phyloP scores from a whole-genome alignment of 2,329 filamentous ascomycete genomes.

The Arthrobotrys megalospora region DNA sequence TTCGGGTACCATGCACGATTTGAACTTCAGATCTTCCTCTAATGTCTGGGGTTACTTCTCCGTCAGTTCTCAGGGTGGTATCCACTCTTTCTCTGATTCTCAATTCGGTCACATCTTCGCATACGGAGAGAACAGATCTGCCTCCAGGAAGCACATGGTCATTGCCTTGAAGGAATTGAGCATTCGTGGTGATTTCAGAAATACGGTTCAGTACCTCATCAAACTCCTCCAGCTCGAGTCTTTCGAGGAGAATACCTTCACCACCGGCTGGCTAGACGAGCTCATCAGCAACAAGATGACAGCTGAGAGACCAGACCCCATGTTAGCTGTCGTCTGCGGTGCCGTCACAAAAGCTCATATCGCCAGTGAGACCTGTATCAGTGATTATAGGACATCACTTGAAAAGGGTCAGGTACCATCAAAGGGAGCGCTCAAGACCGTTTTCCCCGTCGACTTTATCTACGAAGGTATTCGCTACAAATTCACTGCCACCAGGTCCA shows the following conservation, averaged over 20 bases:
- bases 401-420: constrained; percentile 98
- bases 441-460: constrained; percentile 98
- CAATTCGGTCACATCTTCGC: constrained; percentile 99
- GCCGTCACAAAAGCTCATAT: constrained; percentile 95
- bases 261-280: constrained; percentile 98
- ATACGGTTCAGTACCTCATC: constrained; percentile 98
- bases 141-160: constrained; percentile 99
- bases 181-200: constrained; percentile 99
- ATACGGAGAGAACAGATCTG: constrained; percentile 96
- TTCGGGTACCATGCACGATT: constrained; percentile 97
- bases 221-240: constrained; percentile 98
- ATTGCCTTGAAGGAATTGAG: constrained; percentile 98
- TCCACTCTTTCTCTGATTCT: constrained; percentile 98
- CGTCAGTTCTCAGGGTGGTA: constrained; percentile 93
- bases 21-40: constrained; percentile 98
- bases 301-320: constrained; percentile 92
- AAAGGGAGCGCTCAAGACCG: constrained; percentile 96
- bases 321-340: constrained; percentile 94
- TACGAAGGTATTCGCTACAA: constrained; percentile 98
- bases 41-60: constrained; percentile 99
- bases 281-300: constrained; percentile 98
- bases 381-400: constrained; percentile 87
- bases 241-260: constrained; percentile 99
- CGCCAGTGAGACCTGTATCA: constrained; percentile 89
- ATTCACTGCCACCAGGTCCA: constrained; percentile 95